Base-by-base conservation (phyloP, 1,139 yeast species). In the Yamadazyma trypodendri region DNA sequence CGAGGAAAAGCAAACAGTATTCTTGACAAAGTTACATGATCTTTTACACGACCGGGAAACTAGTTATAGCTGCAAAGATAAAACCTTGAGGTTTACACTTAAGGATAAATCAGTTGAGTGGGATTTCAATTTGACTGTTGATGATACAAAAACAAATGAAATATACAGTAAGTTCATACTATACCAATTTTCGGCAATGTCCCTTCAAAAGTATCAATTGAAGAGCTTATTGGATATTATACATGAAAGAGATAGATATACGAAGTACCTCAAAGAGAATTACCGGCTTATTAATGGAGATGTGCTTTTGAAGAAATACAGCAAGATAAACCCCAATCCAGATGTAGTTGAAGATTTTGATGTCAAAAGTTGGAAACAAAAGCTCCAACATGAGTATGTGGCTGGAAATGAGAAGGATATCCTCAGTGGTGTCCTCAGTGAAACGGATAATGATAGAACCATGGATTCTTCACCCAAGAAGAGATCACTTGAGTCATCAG, bases 271-370 rank as follows among this genome's bases (percentile, higher is more conserved):
- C 28, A 46, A 54, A 20, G 72, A 65, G 38, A 68, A 68, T 50
- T 64, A 66, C 45, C 59, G 56, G 38, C 60, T 63, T 3, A 52
- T 65, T 28, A 66, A 67, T 44, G 72, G 73, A 3, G 50, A 55
- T 16, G 67, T 63, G 37, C 50, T 65, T 37, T 51, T 68, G 17
- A 50, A 51, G 22, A 61, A 60, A 43, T 67, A 60, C 45, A 39
- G 42, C 10, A 50, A 45, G 33, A 58, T 50, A 34, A 51, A 59
- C 32, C 32, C 34, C 2, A 31, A 46, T 10, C 24, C 28, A 5
- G 34, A 31, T 16, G 37, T 36, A n/a, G 25, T 36, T 16, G 18
- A 27, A 13, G 34, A 34, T 20, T 46, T 43, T 32, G 37, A 46
- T 33, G 42, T 41, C 12, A 18, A 31, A 3, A 22, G 24, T 21